Conservation (phyloP, 2,329 filamentous ascomycete species). For the Colletotrichum sp. region DNA sequence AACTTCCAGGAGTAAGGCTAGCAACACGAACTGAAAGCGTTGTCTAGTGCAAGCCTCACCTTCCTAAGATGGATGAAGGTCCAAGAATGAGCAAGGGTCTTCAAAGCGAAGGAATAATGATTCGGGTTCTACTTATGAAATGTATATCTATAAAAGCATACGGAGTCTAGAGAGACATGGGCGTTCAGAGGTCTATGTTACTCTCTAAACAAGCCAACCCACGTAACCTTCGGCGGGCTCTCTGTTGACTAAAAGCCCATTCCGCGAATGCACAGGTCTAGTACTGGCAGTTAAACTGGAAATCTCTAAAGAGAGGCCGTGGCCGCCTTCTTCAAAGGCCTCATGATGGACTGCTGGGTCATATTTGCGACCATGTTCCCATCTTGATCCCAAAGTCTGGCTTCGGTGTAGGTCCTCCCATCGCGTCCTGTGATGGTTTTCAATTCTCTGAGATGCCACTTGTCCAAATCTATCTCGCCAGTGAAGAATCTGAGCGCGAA, state of each 20-base stretch:
- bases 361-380: constrained; percentile 50
- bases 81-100: neutral
- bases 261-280: neutral
- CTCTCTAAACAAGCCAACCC: neutral
- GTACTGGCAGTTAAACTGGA: neutral
- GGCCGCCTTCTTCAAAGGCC: constrained; percentile 16
- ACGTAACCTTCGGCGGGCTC: neutral
- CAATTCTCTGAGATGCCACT: constrained; percentile 50
- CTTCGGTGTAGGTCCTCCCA: constrained; percentile 50
- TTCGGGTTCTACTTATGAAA: neutral
- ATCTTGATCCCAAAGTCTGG: constrained; percentile 45
- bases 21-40: neutral
- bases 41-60: neutral
- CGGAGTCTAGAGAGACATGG: neutral
- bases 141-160: neutral
- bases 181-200: neutral
- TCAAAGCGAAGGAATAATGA: neutral
- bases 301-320: neutral
- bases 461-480: constrained; percentile 37
- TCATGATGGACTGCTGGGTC: constrained; percentile 50
- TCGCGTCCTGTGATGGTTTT: constrained; percentile 38
- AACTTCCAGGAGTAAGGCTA: neutral
- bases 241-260: neutral
- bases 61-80: neutral
- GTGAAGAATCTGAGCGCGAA: constrained; percentile 52